Conservation (phyloP, 257 asterid species). For the Solanum pimpinellifolium region DNA sequence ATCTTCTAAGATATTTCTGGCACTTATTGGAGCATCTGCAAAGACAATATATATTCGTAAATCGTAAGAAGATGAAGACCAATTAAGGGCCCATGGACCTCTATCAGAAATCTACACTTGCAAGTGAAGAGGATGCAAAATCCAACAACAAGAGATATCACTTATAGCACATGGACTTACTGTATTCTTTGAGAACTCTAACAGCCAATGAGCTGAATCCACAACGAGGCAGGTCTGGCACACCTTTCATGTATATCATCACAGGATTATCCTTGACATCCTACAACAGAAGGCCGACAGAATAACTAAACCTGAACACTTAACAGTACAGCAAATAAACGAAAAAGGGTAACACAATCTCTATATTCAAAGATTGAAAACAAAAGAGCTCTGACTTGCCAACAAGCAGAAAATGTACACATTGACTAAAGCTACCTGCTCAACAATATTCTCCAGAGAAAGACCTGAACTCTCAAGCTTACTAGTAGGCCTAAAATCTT, state of each 20-base stretch:
- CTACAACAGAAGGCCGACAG: slow-evolving; percentile 27
- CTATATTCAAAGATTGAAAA: background rate
- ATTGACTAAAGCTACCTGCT: slow-evolving; percentile 42
- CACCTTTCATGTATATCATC: slow-evolving; percentile 97
- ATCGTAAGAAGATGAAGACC: slow-evolving; percentile 1
- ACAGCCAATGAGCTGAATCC: slow-evolving; percentile 96
- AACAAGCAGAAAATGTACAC: background rate
- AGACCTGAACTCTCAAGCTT: slow-evolving; percentile 46
- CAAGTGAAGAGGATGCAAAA: background rate
- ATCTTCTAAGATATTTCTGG: slow-evolving; percentile 86
- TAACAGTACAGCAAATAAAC: background rate
- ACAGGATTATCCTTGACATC: slow-evolving; percentile 90
- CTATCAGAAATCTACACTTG: background rate
- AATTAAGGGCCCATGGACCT: background rate
- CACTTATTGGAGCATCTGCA: slow-evolving; percentile 63
- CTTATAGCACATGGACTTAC: slow-evolving; percentile 30
- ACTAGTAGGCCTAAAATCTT: slow-evolving; percentile 68
- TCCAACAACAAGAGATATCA: background rate
- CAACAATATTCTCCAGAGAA: slow-evolving; percentile 58
- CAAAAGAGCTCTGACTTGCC: background rate
- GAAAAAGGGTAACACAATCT: background rate
- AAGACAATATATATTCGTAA: slow-evolving; percentile 9
- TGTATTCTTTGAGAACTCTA: slow-evolving; percentile 64
- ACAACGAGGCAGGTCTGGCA: slow-evolving; percentile 81
- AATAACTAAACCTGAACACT: slow-evolving; percentile 5